Percentiles rank a stretch among this genome's conserved stretches.
Evolutionary conservation across 1,284 basidiomycete species (phyloP).

Genomic region (Irpex rosettiformis): DNA sequence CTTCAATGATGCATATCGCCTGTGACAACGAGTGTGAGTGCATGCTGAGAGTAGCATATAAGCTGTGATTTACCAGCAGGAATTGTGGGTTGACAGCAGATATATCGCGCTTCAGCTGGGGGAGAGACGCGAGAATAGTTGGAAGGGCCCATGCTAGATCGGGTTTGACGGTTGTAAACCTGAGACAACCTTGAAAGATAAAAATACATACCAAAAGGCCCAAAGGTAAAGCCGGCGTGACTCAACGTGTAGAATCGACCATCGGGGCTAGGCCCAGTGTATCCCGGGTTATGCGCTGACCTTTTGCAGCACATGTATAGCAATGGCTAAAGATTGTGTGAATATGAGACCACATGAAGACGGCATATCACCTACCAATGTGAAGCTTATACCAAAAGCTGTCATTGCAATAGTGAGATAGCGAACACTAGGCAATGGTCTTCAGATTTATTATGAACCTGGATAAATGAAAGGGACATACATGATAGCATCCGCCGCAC

Average conservation of each 20-base stretch:
- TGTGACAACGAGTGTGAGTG: not conserved
- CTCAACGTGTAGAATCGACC: conserved; percentile 17
- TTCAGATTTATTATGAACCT: not conserved
- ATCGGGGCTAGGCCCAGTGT: not conserved
- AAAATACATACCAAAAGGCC: conserved; percentile 21
- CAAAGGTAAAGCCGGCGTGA: conserved; percentile 16
- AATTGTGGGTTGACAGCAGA: conserved; percentile 9
- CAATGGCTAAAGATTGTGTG: conserved; percentile 17
- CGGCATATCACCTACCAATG: conserved; percentile 18
- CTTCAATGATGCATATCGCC: conserved; percentile 21
- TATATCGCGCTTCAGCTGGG: conserved; percentile 11
- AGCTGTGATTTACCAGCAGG: conserved; percentile 5
- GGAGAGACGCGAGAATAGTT: conserved; percentile 18
- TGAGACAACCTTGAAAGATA: too few relatives aligned
- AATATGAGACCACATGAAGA: not conserved
- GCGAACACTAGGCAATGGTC: conserved; percentile 13
- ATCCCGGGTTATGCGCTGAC: conserved; percentile 1
- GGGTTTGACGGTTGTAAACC: too few relatives aligned
- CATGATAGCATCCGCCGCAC: conserved; percentile 21
- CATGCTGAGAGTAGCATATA: not conserved
- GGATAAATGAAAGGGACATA: conserved; percentile 10
- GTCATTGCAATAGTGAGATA: conserved; percentile 26
- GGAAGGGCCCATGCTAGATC: conserved; percentile 26
- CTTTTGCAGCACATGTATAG: conserved; percentile 17
- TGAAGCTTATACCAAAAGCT: conserved; percentile 27